Base-by-base conservation (phyloP, 805 yeast species). In the Saccharomyces cerevisiae region DNA sequence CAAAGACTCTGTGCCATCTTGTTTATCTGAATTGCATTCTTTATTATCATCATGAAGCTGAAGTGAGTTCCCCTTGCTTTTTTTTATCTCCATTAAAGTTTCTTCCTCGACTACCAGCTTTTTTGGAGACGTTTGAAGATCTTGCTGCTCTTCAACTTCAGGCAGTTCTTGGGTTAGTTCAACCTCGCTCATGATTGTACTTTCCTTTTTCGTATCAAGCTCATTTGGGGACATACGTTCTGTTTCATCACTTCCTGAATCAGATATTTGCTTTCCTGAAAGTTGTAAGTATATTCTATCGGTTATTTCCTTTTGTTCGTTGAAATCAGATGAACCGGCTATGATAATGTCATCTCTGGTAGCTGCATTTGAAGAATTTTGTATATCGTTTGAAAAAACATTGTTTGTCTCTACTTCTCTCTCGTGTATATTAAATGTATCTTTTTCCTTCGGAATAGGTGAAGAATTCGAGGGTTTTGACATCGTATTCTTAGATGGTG, bases 141-240 rank as follows among this genome's bases (percentile, higher is more conserved):
- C 21, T 4, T 30, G 22, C 24, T 48, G 54, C 14, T 60, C 66
- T 13, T 66, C 70, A 4, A 66, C 53, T 54, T 68, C 70, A 4
- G 70, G 68, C 24, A 66, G 51, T 29, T 66, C 70, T 51, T 66
- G 70, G 1, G 70, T 65, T 29, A 57, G 52, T 32, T 66, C 70
- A 1, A 56, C 57, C 31, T 66, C 70, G 53, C 68, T 66, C 22
- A 58, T 24, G 3, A 61, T 57, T 1, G 61, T 57, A 10, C 53
- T 51, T 4, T 51, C 49, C n/a, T 36, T 47, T n/a, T 32, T 22
- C 5, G 53, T 24, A 30, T 55, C 55, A 26, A 41, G 11, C 6
- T 22, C 51, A 32, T 46, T 28, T 14, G 27, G 14, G 4, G 43
- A 36, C 24, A 17, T 6, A 4, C 22, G 6, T 17, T 36, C 24